These are phyloP conservation scores for Aspergillus coremiiformis DNA, from an alignment of 495 filamentous ascomycete genomes.

Conservation along the genomic window DNA sequence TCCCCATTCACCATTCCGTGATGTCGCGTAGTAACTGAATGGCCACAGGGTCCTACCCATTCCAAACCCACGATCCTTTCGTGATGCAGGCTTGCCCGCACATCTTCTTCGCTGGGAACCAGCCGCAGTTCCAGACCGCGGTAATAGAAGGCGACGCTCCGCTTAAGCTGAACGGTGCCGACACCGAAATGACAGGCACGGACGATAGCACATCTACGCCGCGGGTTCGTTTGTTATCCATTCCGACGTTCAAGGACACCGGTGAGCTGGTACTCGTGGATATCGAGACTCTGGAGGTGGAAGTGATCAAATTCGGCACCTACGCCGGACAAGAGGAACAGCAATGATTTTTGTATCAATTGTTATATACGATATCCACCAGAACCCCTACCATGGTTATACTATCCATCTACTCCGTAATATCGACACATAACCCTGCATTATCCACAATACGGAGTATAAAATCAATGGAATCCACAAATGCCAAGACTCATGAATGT, in stretches of 20 bases:
- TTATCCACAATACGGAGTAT: too few species aligned
- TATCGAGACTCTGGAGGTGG: constrained; percentile 70
- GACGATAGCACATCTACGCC: constrained; percentile 47
- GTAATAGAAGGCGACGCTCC: constrained; percentile 52
- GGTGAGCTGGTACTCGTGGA: constrained; percentile 81
- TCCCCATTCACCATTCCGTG: not conserved
- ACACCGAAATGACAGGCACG: constrained; percentile 37
- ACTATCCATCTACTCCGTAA: too few species aligned
- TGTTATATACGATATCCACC: not conserved
- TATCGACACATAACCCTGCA: too few species aligned
- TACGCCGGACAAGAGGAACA: constrained; percentile 40
- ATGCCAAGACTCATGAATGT: constrained; percentile 22
- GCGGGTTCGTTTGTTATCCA: constrained; percentile 62
- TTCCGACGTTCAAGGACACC: constrained; percentile 77
- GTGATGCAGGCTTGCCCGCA: constrained; percentile 79
- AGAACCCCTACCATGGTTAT: not conserved
- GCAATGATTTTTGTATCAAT: constrained; percentile 23
- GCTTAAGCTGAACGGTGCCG: constrained; percentile 27
- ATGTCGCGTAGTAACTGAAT: constrained; percentile 10
- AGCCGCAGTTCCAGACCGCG: constrained; percentile 71
- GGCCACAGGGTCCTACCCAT: constrained; percentile 83
- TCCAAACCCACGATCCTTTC: constrained; percentile 85
- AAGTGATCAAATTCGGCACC: constrained; percentile 58
- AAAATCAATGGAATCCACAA: too few species aligned
- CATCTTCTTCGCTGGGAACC: constrained; percentile 84